Conservation (phyloP, 805 yeast genomes). For the Schwanniomyces polymorphus region DNA sequence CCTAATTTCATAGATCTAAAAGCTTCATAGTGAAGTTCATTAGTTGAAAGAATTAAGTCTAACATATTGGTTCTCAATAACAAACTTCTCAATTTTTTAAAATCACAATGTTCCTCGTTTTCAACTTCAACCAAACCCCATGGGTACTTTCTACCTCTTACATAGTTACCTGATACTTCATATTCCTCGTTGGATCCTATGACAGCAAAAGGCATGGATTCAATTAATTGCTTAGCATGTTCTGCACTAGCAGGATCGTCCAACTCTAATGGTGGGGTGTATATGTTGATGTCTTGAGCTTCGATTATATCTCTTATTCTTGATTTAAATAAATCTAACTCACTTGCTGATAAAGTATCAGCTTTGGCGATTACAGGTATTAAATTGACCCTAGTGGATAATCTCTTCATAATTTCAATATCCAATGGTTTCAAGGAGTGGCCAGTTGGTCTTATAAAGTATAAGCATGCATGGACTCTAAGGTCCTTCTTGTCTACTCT, state of each 20-base stretch:
- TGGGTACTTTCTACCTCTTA: slow-evolving; percentile 82
- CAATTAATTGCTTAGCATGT: slow-evolving; percentile 77
- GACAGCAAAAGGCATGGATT: slow-evolving; percentile 84
- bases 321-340: slow-evolving; percentile 65
- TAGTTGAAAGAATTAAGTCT: slow-evolving; percentile 76
- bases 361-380: slow-evolving; percentile 88
- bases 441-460: slow-evolving; percentile 89
- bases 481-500: slow-evolving; percentile 69
- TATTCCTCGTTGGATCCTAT: slow-evolving; percentile 75
- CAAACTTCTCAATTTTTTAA: slow-evolving; percentile 75
- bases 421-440: slow-evolving; percentile 86
- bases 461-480: slow-evolving; percentile 87
- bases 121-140: slow-evolving; percentile 92
- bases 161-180: slow-evolving; percentile 61
- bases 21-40: slow-evolving; percentile 78
- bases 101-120: slow-evolving; percentile 83
- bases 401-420: slow-evolving; percentile 82
- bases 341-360: slow-evolving; percentile 77
- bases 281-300: slow-evolving; percentile 79
- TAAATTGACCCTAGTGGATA: slow-evolving; percentile 78
- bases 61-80: slow-evolving; percentile 81
- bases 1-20: slow-evolving; percentile 74
- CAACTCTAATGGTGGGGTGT: slow-evolving; percentile 78
- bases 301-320: slow-evolving; percentile 81
- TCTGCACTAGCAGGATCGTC: slow-evolving; percentile 77